Evolutionary conservation across 2,329 filamentous ascomycete species (phyloP), one percentile per base, ranked within the genome.

Genomic region (Penicillium hesseltinei): DNA sequence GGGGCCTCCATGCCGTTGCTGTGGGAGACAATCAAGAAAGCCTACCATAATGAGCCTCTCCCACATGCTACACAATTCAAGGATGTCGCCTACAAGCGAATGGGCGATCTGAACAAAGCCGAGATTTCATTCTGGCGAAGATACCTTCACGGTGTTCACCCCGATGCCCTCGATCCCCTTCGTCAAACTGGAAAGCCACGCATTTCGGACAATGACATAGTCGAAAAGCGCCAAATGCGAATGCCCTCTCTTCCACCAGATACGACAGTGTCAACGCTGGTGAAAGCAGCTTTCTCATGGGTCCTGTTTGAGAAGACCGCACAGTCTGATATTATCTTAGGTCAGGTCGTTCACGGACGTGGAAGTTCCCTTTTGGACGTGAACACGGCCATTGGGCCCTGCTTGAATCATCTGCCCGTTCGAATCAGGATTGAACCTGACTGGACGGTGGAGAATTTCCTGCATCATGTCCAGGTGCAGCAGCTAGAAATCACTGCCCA

Each of bases 281-380:
- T 61, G 10, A 58, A 58, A 48, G 55, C 48, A 4, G 52, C 55
- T 9, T 29, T 58, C 11, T 51, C 55, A 4, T 62, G 55, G 54
- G 21, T 58, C 3, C 47, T 62, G 13, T 53, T 43, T 19, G 33
- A 39, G 17, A 40, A 55, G 25, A 25, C 40, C 13, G 8, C 11
- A 2, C 31, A 13, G 5, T 47, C 45, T 0, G 59, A 61, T 29
- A 38, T 61, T 6, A 42, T 59, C 15, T 44, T 63, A 2, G 56
- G 56, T 10, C 56, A 61, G 47, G 31, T 60, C 5, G 45, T 60
- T 23, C 58, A 60, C n/a, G 60, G 60, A 19, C 58, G 60, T 23
- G 54, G 52, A 4, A 33, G 23, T 25, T 33, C 58, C 17, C 25
- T 60, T 8, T 46, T 50, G 5, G 35, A 35, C n/a, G 42, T 51